Conservation (phyloP, 2,329 filamentous ascomycete species). For the Fusarium humuli region DNA sequence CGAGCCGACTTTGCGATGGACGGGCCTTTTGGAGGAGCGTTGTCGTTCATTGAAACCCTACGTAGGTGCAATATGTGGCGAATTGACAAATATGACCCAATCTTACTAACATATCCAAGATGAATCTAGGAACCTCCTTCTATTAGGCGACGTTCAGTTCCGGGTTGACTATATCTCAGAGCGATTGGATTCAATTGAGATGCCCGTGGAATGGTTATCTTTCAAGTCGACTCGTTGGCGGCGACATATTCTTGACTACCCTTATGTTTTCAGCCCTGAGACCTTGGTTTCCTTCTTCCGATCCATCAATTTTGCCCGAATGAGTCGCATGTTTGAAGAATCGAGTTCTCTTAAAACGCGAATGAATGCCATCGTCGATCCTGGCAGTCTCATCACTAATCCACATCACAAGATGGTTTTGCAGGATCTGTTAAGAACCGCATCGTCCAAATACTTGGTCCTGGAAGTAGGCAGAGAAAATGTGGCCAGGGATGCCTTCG, state of each 20-base stretch:
- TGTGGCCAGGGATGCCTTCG: constrained; percentile 78
- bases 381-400: constrained; percentile 66
- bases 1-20: constrained; percentile 75
- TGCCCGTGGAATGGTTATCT: constrained; percentile 78
- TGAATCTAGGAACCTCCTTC: constrained; percentile 70
- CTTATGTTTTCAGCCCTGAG: constrained; percentile 80
- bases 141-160: constrained; percentile 77
- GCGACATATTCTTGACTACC: constrained; percentile 81
- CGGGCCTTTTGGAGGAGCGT: constrained; percentile 79
- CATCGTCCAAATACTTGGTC: constrained; percentile 77
- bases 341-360: constrained; percentile 68
- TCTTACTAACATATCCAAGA: constrained; percentile 57
- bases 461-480: constrained; percentile 75
- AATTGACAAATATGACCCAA: background rate
- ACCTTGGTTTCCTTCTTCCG: constrained; percentile 86
- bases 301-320: constrained; percentile 85
- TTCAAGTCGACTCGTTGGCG: constrained; percentile 70
- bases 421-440: constrained; percentile 71
- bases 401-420: constrained; percentile 70
- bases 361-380: constrained; percentile 67
- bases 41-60: constrained; percentile 78
- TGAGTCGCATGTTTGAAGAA: constrained; percentile 83
- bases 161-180: constrained; percentile 81
- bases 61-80: constrained; percentile 63
- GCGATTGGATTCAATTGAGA: constrained; percentile 77